Conservation (phyloP, 805 yeast species). For the Yarrowia sp. region DNA sequence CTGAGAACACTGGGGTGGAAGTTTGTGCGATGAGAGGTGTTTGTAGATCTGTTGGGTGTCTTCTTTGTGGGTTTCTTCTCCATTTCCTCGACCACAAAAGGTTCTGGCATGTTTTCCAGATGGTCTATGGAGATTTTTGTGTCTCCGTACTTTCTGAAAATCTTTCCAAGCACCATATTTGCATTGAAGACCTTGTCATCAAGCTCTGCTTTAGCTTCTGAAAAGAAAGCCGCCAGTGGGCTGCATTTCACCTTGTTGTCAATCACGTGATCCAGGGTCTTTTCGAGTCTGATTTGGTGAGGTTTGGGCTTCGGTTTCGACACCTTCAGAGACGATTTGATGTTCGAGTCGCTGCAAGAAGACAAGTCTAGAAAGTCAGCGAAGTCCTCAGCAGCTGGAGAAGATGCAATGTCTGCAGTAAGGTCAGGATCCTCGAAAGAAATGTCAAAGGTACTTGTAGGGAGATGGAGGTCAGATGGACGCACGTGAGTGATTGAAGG, state of each 20-base stretch:
- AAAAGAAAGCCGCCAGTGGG: not conserved
- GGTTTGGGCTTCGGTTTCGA: not conserved
- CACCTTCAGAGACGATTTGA: not conserved
- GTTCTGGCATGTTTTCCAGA: no score
- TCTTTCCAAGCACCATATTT: not conserved
- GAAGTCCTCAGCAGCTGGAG: not conserved
- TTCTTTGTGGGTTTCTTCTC: no score
- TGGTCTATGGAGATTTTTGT: not conserved
- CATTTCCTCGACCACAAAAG: no score
- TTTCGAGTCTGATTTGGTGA: not conserved
- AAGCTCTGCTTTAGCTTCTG: not conserved
- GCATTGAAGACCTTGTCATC: not conserved
- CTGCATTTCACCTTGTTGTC: not conserved
- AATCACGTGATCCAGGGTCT: not conserved
- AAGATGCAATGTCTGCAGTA: no score
- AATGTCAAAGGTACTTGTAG: no score
- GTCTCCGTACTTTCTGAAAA: not conserved
- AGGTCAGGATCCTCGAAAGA: no score
- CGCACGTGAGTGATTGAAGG: no score
- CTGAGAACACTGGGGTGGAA: not conserved
- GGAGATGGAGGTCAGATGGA: no score
- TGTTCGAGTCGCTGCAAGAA: not conserved
- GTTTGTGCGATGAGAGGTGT: not conserved
- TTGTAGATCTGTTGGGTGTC: no score
- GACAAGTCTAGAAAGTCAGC: slow-evolving; percentile 1